Base-by-base conservation (phyloP, 768 basidiomycete species). In the Sporobolomyces phaffii region DNA sequence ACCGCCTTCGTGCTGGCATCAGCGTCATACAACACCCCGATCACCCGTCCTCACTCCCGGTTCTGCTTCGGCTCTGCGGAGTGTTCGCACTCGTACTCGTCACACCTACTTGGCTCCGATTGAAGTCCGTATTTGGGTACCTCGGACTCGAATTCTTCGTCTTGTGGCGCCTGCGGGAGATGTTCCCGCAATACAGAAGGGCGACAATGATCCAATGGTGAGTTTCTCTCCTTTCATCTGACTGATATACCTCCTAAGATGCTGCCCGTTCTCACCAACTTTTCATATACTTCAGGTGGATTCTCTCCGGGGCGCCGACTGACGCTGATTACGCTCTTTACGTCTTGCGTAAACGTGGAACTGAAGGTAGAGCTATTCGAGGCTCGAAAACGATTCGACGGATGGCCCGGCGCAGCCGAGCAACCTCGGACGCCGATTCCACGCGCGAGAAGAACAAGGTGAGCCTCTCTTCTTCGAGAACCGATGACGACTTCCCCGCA, bases 261-360 rank as follows among this genome's bases (percentile, higher is more conserved):
- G 31, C 18, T 40, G 8, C 18, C 7, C 26, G 5, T 10, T 31
- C 3, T 3, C 33, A 1, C 14, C 15, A 28, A 8, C 40, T 29
- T 20, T 33, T 5, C 10, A 10, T 9, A 9, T 33, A n/a, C 22
- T 10, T 5, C 40, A 70, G 69, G 69, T 67, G 64, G 69, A 43
- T 71, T 34, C 17, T 71, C 5, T 15, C 51, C 13, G 58, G 34
- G 14, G 65, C 62, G 0, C 69, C 69, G 0, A 64, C 61, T 8
- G 69, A 71, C 36, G 69, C 65, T 9, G 65, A 71, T 5, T 71
- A 64, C 40, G 65, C 65, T 28, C 36, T 64, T 0, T 67, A 26
- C 40, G 13, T 62, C 17, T 36, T 70, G n/a, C 24, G 40, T 6
- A 38, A 63, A n/a, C 64, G 69, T 2, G 40, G 48, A 2, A 26